Evolutionary conservation across 2,329 filamentous ascomycete genomes (phyloP), one percentile per base, ranked within the genome.

Genomic region (Ramichloridium luteum): DNA sequence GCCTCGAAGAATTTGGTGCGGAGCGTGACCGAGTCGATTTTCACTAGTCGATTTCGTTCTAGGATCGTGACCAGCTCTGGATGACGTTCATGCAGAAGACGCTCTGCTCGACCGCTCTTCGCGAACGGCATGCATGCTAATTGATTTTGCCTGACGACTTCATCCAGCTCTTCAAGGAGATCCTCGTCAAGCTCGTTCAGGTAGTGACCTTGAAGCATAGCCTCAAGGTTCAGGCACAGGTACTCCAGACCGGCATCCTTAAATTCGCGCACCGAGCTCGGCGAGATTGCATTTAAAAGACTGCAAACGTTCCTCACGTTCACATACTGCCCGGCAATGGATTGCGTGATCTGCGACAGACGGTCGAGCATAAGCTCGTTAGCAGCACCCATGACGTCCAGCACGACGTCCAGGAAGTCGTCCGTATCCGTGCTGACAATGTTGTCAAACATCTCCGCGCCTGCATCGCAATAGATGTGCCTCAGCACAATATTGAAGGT

Each of bases 301-400:
- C 78, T 75, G 36, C 82, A 82, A 15, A 93, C 78, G 50, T 93
- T 98, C 15, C 86, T 77, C 4, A 75, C 79, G 29, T 74, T 84
- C n/a, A 85, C 74, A 57, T 90, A 92, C 30, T 72, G 73, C 20
- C 85, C 86, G 37, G 96, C 71, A 13, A 85, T 61, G 36, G 72
- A 75, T 53, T 98, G 90, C 54, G 90, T 96, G 16, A 92, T 75
- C 53, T 93, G 82, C 4, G 83, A 84, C 4, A 98, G 62, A 5
- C 86, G 72, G 52, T 94, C 85, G 28, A 98, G 69, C 86, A 98
- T 94, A 35, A 98, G 62, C 56, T 98, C 88, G 51, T 98, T 90
- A 9, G 86, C 84, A 31, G 83, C 78, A 34, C 75, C 75, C 70
- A 96, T 78, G 27, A 96, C 81, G 46, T 93, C 85, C 59, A 96